Evolutionary conservation across 176 grass and related monocot genomes (phyloP).

Genomic region (Neostapfia colusana): DNA sequence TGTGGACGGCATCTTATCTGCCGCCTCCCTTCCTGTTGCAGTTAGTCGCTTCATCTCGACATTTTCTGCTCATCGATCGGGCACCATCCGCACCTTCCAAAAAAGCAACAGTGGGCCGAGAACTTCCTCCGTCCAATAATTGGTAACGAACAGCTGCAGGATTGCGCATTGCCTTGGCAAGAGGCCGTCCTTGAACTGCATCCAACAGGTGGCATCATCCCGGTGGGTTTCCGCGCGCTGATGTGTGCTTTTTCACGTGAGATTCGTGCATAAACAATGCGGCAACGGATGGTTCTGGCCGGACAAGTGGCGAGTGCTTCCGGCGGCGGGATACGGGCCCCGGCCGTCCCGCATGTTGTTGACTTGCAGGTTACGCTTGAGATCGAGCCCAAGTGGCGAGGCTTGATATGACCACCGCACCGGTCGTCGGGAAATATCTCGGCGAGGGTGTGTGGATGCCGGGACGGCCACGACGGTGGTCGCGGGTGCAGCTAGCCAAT

Average conservation of each 20-base stretch:
- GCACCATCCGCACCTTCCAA: constrained; percentile 14
- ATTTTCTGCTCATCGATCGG: background rate
- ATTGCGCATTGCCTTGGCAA: constrained; percentile 1
- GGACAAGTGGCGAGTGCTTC: constrained; percentile 39
- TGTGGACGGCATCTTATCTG: background rate
- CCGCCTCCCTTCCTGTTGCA: constrained; percentile 20
- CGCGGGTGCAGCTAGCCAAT: background rate
- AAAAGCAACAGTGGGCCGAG: constrained; percentile 34
- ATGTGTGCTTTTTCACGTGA: constrained; percentile 18
- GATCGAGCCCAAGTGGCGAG: constrained; percentile 31
- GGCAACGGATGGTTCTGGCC: background rate
- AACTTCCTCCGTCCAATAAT: constrained; percentile 35
- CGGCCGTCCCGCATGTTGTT: background rate
- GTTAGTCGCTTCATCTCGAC: background rate
- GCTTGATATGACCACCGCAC: constrained; percentile 26
- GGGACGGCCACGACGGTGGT: constrained; percentile 20
- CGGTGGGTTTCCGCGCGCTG: background rate
- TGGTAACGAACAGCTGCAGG: constrained; percentile 16
- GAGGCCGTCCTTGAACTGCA: background rate
- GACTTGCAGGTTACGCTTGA: constrained; percentile 20
- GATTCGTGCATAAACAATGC: constrained; percentile 34
- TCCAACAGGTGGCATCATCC: constrained; percentile 15
- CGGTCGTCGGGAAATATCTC: constrained; percentile 33
- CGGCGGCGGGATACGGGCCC: background rate
- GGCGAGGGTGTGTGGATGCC: constrained; percentile 5